Percentiles rank a stretch among this genome's conserved stretches.
Evolutionary conservation across 78 protist genomes (phyloP).

Genomic region (slime mould (Dictyostelium discoideum)): dicty_2.7 NC_007089.4:1546501-1547000

Average conservation of each 20-base stretch:
- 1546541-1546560: background rate
- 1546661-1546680: background rate
- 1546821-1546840: background rate
- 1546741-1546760: background rate
- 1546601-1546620: background rate
- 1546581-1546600: background rate
- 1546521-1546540: slow-evolving; percentile 4
- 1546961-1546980: background rate
- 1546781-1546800: background rate
- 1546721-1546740: background rate
- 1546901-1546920: too few species aligned
- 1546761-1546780: background rate
- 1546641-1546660: background rate
- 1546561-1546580: background rate
- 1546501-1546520: background rate
- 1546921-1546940: background rate
- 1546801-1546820: background rate
- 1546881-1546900: too few species aligned
- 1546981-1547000: background rate
- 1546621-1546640: background rate
- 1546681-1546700: background rate
- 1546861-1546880: background rate
- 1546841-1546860: background rate
- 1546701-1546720: background rate
- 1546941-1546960: slow-evolving; percentile 9